Evolutionary conservation across 2,329 filamentous ascomycete species (phyloP), one percentile per base, ranked within the genome.

Genomic region (Ascochyta rabiei): DNA sequence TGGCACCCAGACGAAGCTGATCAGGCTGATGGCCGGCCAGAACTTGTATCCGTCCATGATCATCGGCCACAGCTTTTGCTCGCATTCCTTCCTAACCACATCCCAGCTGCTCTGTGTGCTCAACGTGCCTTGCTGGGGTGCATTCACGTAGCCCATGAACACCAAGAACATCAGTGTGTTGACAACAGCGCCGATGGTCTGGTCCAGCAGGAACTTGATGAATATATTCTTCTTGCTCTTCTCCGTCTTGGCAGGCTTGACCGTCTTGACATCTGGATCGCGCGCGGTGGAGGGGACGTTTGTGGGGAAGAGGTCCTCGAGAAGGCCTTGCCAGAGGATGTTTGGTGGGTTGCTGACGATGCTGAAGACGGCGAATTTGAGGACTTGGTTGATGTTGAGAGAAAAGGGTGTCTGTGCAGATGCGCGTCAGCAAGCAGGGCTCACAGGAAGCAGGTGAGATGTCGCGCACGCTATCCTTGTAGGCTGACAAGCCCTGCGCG

Each of bases 311-410:
- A 80, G 76, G 6, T 82, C 78, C 75, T 96, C 92, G 47, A 96
- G 82, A 69, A 84, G 90, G 35, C 85, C 82, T 80, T 96, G 92
- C 92, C 91, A 96, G 66, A 90, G 71, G 70, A 91, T 90, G 76
- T 97, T 97, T 39, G 89, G 89, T 2, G 92, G 91, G 35, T 87
- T 89, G 74, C 83, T 88, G 55, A 96, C 70, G 30, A 90, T 70
- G 61, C 87, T 84, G 79, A 88, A 96, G 48, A 91, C 69, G 46
- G 90, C 77, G 75, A 96, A 96, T 71, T 92, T 89, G 63, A 92
- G 77, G 38, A 96, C 81, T 4, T 89, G 85, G 5, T 83, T 76
- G 75, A 82, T 82, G 75, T 92, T 84, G 64, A 96, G 78, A 21
- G 78, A 74, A 47, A 90, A 82, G 10, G 84, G 75, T 47, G 76